phyloP scores from a whole-genome alignment of 495 filamentous ascomycete species.

The Cenococcum geophilum region DNA sequence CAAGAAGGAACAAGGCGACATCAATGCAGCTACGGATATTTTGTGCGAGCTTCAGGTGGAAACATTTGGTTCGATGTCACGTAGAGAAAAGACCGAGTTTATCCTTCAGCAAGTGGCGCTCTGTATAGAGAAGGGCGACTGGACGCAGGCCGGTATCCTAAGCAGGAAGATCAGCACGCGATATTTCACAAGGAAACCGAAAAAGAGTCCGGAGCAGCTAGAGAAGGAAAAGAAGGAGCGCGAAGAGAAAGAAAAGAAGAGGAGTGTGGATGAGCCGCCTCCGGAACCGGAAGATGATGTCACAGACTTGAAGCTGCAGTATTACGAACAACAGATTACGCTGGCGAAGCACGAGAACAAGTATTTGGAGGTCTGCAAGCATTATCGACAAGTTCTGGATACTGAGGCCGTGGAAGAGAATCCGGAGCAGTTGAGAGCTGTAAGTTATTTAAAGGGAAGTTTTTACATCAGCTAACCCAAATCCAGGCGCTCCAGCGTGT shows the following conservation, averaged over 20 bases:
- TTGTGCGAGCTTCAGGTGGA: constrained; percentile 97
- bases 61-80: constrained; percentile 96
- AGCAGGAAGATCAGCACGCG: constrained; percentile 93
- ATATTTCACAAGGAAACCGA: constrained; percentile 82
- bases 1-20: constrained; percentile 89
- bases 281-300: constrained; percentile 80
- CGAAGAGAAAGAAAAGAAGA: constrained; percentile 56
- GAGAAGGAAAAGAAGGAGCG: constrained; percentile 83
- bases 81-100: constrained; percentile 96
- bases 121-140: constrained; percentile 93
- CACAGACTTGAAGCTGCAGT: constrained; percentile 90
- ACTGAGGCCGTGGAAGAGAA: constrained; percentile 91
- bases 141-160: constrained; percentile 90
- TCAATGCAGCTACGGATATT: constrained; percentile 82
- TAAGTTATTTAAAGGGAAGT: constrained; percentile 44
- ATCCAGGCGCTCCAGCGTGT: constrained; percentile 79
- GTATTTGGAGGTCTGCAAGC: constrained; percentile 94
- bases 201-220: constrained; percentile 77
- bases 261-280: constrained; percentile 62
- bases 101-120: constrained; percentile 91
- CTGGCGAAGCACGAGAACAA: constrained; percentile 94
- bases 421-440: constrained; percentile 72
- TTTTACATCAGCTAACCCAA: constrained; percentile 30
- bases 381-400: constrained; percentile 92
- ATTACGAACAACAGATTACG: constrained; percentile 93